phyloP scores from a whole-genome alignment of 1,284 basidiomycete species.

The Anthracocystis panici-leucophaei region DNA sequence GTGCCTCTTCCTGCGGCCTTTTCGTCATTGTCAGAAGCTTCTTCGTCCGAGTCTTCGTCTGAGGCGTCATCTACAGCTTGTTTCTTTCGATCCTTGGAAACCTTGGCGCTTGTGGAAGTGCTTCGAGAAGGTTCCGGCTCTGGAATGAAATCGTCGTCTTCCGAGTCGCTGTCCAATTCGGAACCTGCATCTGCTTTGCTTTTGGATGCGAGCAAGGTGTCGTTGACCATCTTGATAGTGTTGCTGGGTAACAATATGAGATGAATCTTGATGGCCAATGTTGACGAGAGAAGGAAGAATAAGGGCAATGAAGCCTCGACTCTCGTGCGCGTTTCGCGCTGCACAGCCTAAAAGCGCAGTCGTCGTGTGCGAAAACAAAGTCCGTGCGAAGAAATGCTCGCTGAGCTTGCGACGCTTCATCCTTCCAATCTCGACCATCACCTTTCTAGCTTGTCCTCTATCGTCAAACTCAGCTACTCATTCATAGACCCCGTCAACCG shows the following conservation, averaged over 20 bases:
- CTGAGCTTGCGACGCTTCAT: constrained; percentile 13
- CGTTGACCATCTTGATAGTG: not conserved
- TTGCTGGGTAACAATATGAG: not conserved
- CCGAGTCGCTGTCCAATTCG: constrained; percentile 24
- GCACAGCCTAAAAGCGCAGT: not conserved
- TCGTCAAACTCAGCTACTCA: not conserved
- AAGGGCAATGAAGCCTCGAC: not conserved
- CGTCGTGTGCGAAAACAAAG: not conserved
- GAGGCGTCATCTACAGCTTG: not conserved
- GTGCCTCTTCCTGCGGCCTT: not conserved
- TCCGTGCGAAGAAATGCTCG: constrained; percentile 10
- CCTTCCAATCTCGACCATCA: not conserved
- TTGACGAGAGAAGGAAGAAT: constrained; percentile 1
- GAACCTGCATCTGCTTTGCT: constrained; percentile 1
- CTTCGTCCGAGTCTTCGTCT: constrained; percentile 16
- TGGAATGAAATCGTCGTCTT: constrained; percentile 47
- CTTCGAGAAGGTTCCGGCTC: constrained; percentile 7
- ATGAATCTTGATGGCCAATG: not conserved
- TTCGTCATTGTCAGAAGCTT: constrained; percentile 11
- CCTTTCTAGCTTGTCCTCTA: not conserved
- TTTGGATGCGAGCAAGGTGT: not conserved
- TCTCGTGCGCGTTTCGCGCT: not conserved
- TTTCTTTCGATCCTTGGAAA: not conserved
- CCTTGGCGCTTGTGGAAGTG: not conserved
- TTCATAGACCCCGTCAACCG: not conserved